Base-by-base conservation (phyloP, 1,139 yeast genomes). In the Blastobotrys illinoisensis region DNA sequence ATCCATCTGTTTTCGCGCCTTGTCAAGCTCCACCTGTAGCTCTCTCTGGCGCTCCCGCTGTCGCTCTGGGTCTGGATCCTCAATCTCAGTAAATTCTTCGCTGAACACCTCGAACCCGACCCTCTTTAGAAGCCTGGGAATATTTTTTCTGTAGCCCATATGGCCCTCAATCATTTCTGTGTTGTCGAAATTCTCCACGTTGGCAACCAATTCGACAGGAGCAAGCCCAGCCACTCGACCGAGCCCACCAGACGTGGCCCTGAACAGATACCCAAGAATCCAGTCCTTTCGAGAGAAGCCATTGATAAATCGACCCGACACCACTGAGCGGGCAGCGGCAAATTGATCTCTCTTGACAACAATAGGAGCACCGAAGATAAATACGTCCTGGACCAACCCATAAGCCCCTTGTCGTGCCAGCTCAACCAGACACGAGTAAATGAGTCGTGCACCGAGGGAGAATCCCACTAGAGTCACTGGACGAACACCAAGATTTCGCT, bases 221-320 rank as follows among this genome's bases (percentile, higher is more conserved):
- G 96, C 84, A 46, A 95, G 76, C 0, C 99, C 99, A 7, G 95
- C 95, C 50, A 95, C 95, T 14, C 88, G 80, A 65, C 88, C 86
- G 51, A 95, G 75, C 0, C 99, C 98, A 55, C 99, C 98, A 55
- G 95, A 84, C 0, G 98, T 91, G 1, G 99, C 99, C 62, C 99
- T 78, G 71, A 93, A 95, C 46, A 95, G 73, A 69, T 95, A 95
- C 0, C 99, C 99, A 57, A 95, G 76, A 60, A 95, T 86, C 99
- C 99, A 95, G 72, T 95, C 99, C 65, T 87, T 90, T 60, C 83
- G 81, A 1, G 97, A 88, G 69, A 82, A 95, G 0, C 97, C 98
- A 69, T 90, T 93, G 46, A 93, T 82, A 67, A 89, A 91, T 52
- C 85, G 77, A 0, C 99, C 99, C 64, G 95, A 85, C 1, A 95